These are phyloP conservation scores for Adansonia digitata DNA, from an alignment of 345 rosid genomes.

Conservation along the genomic window DNA sequence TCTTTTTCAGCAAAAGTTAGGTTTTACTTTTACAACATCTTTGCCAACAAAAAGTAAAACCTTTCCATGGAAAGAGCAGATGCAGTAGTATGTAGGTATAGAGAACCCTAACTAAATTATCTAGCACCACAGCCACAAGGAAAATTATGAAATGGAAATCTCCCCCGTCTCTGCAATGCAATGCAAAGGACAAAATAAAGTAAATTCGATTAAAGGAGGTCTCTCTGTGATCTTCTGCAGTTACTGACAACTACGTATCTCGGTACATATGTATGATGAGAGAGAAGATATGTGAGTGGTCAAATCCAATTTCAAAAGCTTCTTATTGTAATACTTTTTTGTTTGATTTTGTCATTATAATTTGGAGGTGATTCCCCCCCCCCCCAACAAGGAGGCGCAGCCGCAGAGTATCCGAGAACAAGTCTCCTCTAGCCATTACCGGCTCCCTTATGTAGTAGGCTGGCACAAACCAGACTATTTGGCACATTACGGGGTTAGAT, in stretches of 20 bases:
- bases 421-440: neutral
- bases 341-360: neutral
- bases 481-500: neutral
- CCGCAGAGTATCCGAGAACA: neutral
- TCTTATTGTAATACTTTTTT: neutral
- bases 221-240: slow-evolving; percentile 41
- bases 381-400: neutral
- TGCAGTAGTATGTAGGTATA: neutral
- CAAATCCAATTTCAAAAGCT: slow-evolving; percentile 31
- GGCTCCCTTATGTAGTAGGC: neutral
- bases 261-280: slow-evolving; percentile 6
- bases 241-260: slow-evolving; percentile 30
- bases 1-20: slow-evolving; percentile 29
- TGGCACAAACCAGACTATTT: too few relatives aligned
- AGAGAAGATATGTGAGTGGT: slow-evolving; percentile 28
- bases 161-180: too few relatives aligned
- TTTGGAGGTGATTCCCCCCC: neutral
- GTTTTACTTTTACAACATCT: neutral
- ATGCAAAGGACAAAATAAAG: slow-evolving; percentile 22
- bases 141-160: neutral
- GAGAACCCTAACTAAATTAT: slow-evolving; percentile 9
- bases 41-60: slow-evolving; percentile 20
- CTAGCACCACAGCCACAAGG: slow-evolving; percentile 3
- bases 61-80: neutral
- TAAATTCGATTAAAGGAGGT: slow-evolving; percentile 27